A percentile compares a stretch with the other conserved stretches of the same genome.
These are phyloP conservation scores for Candida ulmi DNA, from an alignment of 805 yeast species.

Conservation along the genomic window DNA sequence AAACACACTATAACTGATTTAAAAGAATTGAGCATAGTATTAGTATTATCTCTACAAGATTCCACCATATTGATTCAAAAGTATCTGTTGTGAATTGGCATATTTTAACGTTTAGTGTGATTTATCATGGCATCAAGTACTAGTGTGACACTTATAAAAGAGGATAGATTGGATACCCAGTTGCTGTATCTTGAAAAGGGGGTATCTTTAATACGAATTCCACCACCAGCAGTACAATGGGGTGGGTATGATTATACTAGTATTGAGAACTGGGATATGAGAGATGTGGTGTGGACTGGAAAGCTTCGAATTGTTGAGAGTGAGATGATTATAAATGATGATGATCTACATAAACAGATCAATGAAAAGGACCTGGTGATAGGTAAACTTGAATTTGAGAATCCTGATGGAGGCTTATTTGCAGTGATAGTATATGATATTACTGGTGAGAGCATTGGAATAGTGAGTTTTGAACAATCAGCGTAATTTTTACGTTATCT, in stretches of 20 bases:
- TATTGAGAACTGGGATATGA: constrained; percentile 25
- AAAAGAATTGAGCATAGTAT: too few species aligned
- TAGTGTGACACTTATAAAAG: not conserved
- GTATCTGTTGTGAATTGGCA: too few species aligned
- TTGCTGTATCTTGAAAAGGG: not conserved
- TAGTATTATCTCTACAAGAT: too few species aligned
- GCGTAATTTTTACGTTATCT: too few species aligned
- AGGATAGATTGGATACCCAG: not conserved
- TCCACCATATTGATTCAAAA: too few species aligned
- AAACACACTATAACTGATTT: too few species aligned
- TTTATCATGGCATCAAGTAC: too few species aligned
- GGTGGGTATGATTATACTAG: constrained; percentile 4
- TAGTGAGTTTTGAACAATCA: constrained; percentile 25
- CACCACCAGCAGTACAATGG: constrained; percentile 7
- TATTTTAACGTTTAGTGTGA: too few species aligned
- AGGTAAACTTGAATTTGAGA: constrained; percentile 8
- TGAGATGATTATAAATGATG: constrained; percentile 8
- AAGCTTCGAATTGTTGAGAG: constrained; percentile 24
- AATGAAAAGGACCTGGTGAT: not conserved
- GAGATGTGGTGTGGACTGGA: constrained; percentile 31
- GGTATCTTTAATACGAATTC: constrained; percentile 5
- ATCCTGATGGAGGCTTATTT: constrained; percentile 24
- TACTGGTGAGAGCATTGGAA: constrained; percentile 25
- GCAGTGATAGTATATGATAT: constrained; percentile 29
- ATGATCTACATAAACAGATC: not conserved